Base-by-base conservation (phyloP, 179 eudicot genomes). In the Carnegiea gigantea region DNA sequence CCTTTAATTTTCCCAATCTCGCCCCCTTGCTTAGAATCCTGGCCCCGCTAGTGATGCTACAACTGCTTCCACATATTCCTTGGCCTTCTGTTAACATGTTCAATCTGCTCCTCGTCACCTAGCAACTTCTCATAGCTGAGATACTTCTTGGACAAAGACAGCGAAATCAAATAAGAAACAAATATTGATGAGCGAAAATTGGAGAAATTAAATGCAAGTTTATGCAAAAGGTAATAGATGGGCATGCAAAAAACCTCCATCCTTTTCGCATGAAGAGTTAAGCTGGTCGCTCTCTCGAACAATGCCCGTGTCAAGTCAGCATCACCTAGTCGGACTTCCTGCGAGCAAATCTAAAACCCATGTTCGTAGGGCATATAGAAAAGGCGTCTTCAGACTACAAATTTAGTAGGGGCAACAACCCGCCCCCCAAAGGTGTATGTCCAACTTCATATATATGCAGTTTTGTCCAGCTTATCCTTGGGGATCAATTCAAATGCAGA, bases 311-410 rank as follows among this genome's bases (percentile, higher is more conserved):
- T 93, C 70, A 92, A 76, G 78, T 93, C 97, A 38, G 71, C 86
- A 79, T 95, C 97, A 62, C 97, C 95, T 24, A 89, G 79, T 79
- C 97, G 93, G 77, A 92, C 92, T 88, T 95, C 98, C 98, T 95
- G 92, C 79, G 21, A 51, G 57, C 14, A 51, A 51, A 12, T 11
- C 9, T 12, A 17, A 51, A 51, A 51, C 57, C 9, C 53, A 13
- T 17, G 57, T 51, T 51, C 57, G 1, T 51, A 51, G 57, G 14
- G 57, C 9, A 51, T 17, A 0, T 2, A 51, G 14, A 0, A 51
- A 20, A 51, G 14, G 57, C 20, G 9, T 51, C 20, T 51, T 51
- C 20, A 87, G 44, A 40, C 44, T 40, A 5, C 44, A 40, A 40
- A 40, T 9, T 40, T 40, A 40, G 44, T 9, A 40, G 9, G 44